Percentiles rank a stretch among this genome's conserved stretches.
Conservation (phyloP, 768 basidiomycete species). For the Fomitopsis serialis region DNA sequence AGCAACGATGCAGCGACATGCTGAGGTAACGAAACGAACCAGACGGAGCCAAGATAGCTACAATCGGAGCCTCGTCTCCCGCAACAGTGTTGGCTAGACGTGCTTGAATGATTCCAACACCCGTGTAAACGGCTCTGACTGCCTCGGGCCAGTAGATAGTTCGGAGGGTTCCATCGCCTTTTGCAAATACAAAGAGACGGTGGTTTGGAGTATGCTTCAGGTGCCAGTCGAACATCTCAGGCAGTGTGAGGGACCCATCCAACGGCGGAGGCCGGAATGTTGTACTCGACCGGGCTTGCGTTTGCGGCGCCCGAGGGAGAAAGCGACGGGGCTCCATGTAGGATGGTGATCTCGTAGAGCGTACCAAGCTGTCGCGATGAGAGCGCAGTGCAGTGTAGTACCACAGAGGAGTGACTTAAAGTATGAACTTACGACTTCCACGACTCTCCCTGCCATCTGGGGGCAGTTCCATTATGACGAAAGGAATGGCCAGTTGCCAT, state of each 20-base stretch:
- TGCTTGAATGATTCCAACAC: constrained; percentile 14
- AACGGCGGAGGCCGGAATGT: constrained; percentile 30
- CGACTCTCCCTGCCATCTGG: too few relatives aligned
- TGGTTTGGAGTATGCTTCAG: constrained; percentile 24
- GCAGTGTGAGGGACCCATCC: constrained; percentile 26
- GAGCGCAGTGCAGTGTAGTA: too few relatives aligned
- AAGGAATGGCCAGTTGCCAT: too few relatives aligned
- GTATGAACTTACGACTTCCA: too few relatives aligned
- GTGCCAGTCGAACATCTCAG: constrained; percentile 33
- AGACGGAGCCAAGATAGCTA: constrained; percentile 20
- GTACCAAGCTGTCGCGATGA: too few relatives aligned
- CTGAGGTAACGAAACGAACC: constrained; percentile 5
- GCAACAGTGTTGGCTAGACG: constrained; percentile 5
- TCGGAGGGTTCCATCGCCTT: constrained; percentile 9
- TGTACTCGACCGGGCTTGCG: constrained; percentile 19
- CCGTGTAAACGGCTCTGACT: constrained; percentile 22
- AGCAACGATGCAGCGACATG: not conserved
- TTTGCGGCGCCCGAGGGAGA: not conserved
- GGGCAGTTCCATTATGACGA: too few relatives aligned
- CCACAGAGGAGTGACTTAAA: too few relatives aligned
- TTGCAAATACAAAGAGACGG: constrained; percentile 24
- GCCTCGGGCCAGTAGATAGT: constrained; percentile 23
- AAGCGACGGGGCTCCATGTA: not conserved
- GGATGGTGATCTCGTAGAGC: too few relatives aligned
- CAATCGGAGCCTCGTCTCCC: constrained; percentile 13